phyloP scores from a whole-genome alignment of 352 stramenopile genomes.

The Phytopythium mirpurense region DNA sequence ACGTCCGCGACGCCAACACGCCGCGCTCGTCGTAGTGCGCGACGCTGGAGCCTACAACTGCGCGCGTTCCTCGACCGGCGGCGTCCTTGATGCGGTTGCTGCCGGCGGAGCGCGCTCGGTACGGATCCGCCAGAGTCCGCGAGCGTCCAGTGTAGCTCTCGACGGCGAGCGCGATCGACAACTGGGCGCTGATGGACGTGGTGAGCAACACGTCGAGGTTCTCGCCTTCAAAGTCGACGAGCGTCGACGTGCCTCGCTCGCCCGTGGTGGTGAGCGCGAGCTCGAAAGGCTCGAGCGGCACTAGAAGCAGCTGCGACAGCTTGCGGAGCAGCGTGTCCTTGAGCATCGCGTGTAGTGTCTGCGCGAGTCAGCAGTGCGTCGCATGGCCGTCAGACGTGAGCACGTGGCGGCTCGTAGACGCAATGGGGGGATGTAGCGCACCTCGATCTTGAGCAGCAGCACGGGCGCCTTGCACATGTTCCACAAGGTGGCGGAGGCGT shows the following conservation, averaged over 20 bases:
- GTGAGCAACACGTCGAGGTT: conserved; percentile 59
- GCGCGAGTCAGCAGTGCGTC: conserved; percentile 1
- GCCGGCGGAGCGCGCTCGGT: conserved; percentile 10
- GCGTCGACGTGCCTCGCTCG: conserved; percentile 33
- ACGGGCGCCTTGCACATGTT: conserved; percentile 63
- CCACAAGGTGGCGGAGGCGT: conserved; percentile 51
- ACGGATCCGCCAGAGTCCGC: conserved; percentile 43
- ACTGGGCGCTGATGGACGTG: conserved; percentile 33
- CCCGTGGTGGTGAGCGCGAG: conserved; percentile 32
- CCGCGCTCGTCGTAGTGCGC: conserved; percentile 56
- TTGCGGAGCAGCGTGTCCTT: conserved; percentile 44
- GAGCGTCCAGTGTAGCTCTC: conserved; percentile 48
- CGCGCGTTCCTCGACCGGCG: background rate
- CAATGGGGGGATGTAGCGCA: conserved; percentile 1
- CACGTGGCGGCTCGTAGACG: too few species aligned
- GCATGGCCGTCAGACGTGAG: too few species aligned
- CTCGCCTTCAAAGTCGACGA: conserved; percentile 53
- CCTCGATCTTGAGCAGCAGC: conserved; percentile 67
- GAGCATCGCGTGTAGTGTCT: conserved; percentile 63
- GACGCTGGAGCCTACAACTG: conserved; percentile 19
- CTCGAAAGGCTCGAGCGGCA: conserved; percentile 41
- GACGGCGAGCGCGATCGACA: conserved; percentile 44
- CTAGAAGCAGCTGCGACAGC: conserved; percentile 47
- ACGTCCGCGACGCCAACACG: conserved; percentile 39
- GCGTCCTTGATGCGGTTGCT: conserved; percentile 11